Evolutionary conservation across 352 stramenopile species (phyloP).

Genomic region (Globisporangium canariense): DNA sequence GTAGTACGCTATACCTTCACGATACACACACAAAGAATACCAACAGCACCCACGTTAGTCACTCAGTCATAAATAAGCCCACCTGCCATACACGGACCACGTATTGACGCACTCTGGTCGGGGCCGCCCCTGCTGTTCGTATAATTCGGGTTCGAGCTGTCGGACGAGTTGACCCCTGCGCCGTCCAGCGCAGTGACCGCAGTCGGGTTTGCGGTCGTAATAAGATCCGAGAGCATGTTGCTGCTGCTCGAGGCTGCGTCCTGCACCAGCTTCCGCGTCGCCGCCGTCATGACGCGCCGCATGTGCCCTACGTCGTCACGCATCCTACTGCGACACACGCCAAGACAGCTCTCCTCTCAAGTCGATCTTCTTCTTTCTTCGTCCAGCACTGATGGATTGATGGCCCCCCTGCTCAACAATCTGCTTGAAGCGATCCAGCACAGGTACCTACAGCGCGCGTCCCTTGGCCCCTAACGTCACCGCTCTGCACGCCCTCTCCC

Average conservation of each 20-base stretch:
- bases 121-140: not conserved
- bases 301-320: not conserved
- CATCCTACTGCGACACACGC: not conserved
- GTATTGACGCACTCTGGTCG: not conserved
- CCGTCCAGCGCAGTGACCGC: not conserved
- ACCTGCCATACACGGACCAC: no score
- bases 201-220: not conserved
- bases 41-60: not conserved
- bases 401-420: not conserved
- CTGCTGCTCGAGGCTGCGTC: not conserved
- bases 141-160: conserved; percentile 6
- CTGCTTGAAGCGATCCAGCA: not conserved
- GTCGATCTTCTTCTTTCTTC: not conserved
- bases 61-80: not conserved
- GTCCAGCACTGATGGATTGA: not conserved
- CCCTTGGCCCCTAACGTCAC: not conserved
- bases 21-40: no score
- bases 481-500: not conserved
- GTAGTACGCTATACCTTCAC: conserved; percentile 48
- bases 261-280: not conserved
- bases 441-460: no score
- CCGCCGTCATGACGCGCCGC: not conserved
- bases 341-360: not conserved
- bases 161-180: not conserved
- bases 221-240: not conserved